Evolutionary conservation across 106 monocot species (phyloP).

Genomic region (Dactylorhiza incarnata): DNA sequence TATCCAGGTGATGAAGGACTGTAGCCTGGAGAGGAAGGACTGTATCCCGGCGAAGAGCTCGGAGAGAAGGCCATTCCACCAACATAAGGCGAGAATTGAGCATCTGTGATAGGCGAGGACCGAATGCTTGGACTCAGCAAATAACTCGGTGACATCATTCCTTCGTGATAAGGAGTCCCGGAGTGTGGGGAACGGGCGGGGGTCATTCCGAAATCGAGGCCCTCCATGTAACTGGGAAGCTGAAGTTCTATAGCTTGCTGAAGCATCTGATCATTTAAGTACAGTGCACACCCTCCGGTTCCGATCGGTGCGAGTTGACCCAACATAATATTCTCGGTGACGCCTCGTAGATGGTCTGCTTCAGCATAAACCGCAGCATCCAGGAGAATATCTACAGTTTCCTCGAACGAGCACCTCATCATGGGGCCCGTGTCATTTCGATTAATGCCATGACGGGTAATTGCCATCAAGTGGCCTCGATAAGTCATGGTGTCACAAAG

Average conservation of each 20-base stretch:
- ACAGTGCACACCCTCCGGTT: slow-evolving; percentile 72
- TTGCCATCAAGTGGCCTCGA: slow-evolving; percentile 94
- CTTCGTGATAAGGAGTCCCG: slow-evolving; percentile 86
- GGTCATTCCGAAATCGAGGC: slow-evolving; percentile 93
- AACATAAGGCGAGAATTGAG: slow-evolving; percentile 97
- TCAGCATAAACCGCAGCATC: slow-evolving; percentile 98
- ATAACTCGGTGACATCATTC: slow-evolving; percentile 98
- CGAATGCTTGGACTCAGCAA: slow-evolving; percentile 81
- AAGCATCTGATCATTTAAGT: slow-evolving; percentile 93
- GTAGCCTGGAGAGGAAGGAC: slow-evolving; percentile 88
- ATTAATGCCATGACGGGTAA: slow-evolving; percentile 94
- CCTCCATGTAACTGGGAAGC: slow-evolving; percentile 94
- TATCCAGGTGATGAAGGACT: slow-evolving; percentile 95
- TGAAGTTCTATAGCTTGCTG: slow-evolving; percentile 95
- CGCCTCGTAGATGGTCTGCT: slow-evolving; percentile 81
- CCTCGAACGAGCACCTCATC: slow-evolving; percentile 99
- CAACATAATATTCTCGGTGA: slow-evolving; percentile 96
- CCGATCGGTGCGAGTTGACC: slow-evolving; percentile 98
- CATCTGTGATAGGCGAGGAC: slow-evolving; percentile 86
- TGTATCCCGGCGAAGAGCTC: slow-evolving; percentile 78
- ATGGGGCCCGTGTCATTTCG: slow-evolving; percentile 92
- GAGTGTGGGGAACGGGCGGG: slow-evolving; percentile 77
- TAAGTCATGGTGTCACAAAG: slow-evolving; percentile 99
- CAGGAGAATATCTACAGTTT: slow-evolving; percentile 94
- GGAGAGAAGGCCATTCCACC: slow-evolving; percentile 96